Conservation (phyloP, 768 basidiomycete genomes). For the Rossbeevera mucosa region DNA sequence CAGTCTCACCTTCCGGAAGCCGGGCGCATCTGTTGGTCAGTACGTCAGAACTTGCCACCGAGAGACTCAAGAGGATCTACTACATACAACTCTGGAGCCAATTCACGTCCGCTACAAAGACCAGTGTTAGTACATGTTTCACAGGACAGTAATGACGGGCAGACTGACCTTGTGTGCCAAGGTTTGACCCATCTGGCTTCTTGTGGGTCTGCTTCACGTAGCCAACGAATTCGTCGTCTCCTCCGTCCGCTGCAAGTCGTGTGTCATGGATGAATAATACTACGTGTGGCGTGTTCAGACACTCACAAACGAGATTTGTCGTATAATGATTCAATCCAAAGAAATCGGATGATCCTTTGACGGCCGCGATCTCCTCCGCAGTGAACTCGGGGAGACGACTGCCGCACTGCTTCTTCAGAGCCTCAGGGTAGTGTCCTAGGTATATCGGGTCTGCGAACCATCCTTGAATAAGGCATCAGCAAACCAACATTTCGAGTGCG, state of each 20-base stretch:
- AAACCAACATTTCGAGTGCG: slow-evolving; percentile 22
- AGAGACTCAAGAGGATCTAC: not conserved
- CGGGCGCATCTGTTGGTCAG: slow-evolving; percentile 48
- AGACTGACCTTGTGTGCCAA: slow-evolving; percentile 57
- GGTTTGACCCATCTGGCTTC: slow-evolving; percentile 60
- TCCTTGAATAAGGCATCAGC: slow-evolving; percentile 34
- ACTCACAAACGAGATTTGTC: slow-evolving; percentile 61
- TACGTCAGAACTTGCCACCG: not conserved
- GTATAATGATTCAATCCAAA: slow-evolving; percentile 79
- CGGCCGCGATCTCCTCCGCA: slow-evolving; percentile 50
- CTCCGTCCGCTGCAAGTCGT: slow-evolving; percentile 46
- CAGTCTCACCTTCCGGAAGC: slow-evolving; percentile 54
- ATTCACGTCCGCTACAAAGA: slow-evolving; percentile 51
- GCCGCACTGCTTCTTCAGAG: slow-evolving; percentile 54
- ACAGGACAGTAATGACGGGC: not conserved
- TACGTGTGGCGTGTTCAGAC: not conserved
- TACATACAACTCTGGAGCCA: slow-evolving; percentile 68
- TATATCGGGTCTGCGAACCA: slow-evolving; percentile 74
- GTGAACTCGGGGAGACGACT: slow-evolving; percentile 60
- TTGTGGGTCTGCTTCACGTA: slow-evolving; percentile 60
- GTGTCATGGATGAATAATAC: not conserved
- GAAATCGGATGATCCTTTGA: slow-evolving; percentile 68
- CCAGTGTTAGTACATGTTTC: not conserved
- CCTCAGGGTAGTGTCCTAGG: slow-evolving; percentile 65
- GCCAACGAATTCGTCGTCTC: slow-evolving; percentile 64